Conservation (phyloP, 1,139 yeast genomes). For the Saccharomyces uvarum region DNA sequence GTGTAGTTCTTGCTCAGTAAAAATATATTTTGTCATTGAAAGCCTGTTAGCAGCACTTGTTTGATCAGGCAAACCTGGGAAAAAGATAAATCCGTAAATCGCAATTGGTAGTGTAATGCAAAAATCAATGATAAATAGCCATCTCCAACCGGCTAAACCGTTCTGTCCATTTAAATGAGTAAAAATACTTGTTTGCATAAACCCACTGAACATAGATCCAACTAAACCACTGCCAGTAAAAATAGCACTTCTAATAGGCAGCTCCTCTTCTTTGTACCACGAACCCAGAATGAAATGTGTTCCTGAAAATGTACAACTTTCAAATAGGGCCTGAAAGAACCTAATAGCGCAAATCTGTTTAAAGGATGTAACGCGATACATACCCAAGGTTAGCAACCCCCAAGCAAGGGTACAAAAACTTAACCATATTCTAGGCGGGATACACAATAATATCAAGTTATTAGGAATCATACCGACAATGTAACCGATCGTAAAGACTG, state of each 20-base stretch:
- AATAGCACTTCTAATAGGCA: constrained; percentile 44
- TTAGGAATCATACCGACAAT: constrained; percentile 52
- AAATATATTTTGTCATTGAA: constrained; percentile 28
- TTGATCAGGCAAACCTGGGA: constrained; percentile 40
- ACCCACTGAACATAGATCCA: constrained; percentile 49
- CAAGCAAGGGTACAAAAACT: constrained; percentile 48
- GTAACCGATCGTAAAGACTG: constrained; percentile 55
- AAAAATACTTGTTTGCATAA: constrained; percentile 57
- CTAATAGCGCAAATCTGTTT: constrained; percentile 44
- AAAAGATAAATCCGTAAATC: constrained; percentile 45
- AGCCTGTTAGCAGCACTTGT: constrained; percentile 9
- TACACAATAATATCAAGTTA: constrained; percentile 42
- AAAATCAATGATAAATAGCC: constrained; percentile 61
- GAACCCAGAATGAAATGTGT: constrained; percentile 46
- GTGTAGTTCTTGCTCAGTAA: constrained; percentile 35
- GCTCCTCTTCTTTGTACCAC: constrained; percentile 46
- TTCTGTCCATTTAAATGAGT: constrained; percentile 39
- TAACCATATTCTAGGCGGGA: constrained; percentile 50
- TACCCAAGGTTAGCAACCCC: constrained; percentile 48
- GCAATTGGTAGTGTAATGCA: constrained; percentile 49
- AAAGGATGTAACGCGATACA: constrained; percentile 40
- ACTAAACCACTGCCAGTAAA: constrained; percentile 47
- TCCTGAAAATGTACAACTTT: constrained; percentile 48
- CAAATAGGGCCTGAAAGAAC: constrained; percentile 50
- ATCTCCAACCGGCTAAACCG: constrained; percentile 58